Evolutionary conservation across 192 early-diverging fungal genomes (phyloP).

Genomic region (Entomortierella chlamydospora): DNA sequence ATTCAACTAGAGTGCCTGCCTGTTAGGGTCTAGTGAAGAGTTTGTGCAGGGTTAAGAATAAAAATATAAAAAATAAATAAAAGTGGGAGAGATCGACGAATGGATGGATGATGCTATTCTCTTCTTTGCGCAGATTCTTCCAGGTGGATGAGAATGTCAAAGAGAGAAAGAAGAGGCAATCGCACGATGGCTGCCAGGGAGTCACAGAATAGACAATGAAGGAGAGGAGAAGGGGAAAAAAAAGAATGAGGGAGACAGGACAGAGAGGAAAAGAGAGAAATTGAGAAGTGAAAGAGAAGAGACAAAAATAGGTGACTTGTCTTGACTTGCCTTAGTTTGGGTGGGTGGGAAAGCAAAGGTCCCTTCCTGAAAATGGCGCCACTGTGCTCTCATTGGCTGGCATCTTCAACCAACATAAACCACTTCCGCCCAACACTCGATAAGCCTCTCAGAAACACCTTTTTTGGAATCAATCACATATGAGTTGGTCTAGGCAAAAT

Average conservation of each 20-base stretch:
- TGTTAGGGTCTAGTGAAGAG: conserved; percentile 48
- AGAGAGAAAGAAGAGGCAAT: not conserved
- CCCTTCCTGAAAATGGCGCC: not conserved
- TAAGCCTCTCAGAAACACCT: no score
- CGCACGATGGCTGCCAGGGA: no score
- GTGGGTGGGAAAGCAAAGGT: not conserved
- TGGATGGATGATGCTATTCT: not conserved
- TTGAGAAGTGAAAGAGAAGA: not conserved
- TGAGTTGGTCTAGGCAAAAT: no score
- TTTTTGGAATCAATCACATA: no score
- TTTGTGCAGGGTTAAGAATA: not conserved
- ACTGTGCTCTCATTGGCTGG: not conserved
- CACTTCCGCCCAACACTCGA: no score
- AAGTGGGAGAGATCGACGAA: conserved; percentile 3
- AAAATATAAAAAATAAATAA: conserved; percentile 19
- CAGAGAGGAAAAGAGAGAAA: not conserved
- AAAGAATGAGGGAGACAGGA: not conserved
- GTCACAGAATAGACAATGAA: not conserved
- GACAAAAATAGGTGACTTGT: no score
- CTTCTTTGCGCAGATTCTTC: not conserved
- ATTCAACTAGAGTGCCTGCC: conserved; percentile 50
- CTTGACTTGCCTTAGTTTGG: not conserved
- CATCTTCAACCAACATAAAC: not conserved
- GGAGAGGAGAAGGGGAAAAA: not conserved
- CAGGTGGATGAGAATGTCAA: not conserved